Base-by-base conservation (phyloP, 768 basidiomycete genomes). In the Agrocybe chaxingu region DNA sequence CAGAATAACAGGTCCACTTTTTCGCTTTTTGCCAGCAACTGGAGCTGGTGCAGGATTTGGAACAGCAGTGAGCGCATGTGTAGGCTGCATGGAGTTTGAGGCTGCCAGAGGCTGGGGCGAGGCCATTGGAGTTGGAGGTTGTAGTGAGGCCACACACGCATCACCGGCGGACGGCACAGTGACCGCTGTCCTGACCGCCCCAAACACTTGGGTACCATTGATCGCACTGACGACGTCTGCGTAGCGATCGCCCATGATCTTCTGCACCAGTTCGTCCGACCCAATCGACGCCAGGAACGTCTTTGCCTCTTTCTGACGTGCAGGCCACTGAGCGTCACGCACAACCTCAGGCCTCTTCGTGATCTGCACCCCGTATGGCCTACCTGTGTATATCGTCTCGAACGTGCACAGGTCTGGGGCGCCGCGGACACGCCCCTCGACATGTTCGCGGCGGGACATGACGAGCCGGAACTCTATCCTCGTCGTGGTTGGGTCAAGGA, bases 201-300 rank as follows among this genome's bases (percentile, higher is more conserved):
- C 56, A 49, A 63, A 69, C 5, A 48, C 45, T 24, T 54, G 44
- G 3, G 51, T 57, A 3, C 65, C 65, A 18, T 58, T 47, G 6
- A 71, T 33, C 1, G 67, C 62, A n/a, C 57, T 54, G 16, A 54
- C 30, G 19, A 71, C 64, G 48, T 72, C 71, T 1, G 38, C 43
- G 51, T 65, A 68, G 18, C 67, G 50, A 7, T 53, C 37, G 8
- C 67, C 70, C 66, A 72, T 67, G 19, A 73, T 53, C 45, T 57
- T 57, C 42, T 50, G 47, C 32, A 71, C 55, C 3, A 55, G 47
- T 38, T 55, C 58, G 29, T 66, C 62, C 7, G 52, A 30, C 9
- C 68, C 69, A 39, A 73, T 56, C 4, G 40, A 58, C 7, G 52
- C 24, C 41, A 71, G 54, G 43, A 72, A 67, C 0, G 30, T 31